Conservation (phyloP, 2,329 filamentous ascomycete species). For the Colletotrichum magnum region DNA sequence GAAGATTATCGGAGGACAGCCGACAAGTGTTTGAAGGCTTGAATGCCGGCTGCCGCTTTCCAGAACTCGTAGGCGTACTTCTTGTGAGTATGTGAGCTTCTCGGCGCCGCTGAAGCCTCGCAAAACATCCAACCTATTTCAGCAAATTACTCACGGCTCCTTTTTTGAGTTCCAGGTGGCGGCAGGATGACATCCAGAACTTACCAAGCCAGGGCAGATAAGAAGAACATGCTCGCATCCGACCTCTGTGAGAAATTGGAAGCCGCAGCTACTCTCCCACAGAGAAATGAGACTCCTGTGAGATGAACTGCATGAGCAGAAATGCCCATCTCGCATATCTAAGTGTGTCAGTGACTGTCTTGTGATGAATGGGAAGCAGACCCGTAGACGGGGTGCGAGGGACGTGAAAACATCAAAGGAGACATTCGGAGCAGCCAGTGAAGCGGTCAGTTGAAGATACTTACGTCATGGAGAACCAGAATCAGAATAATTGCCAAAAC, state of each 20-base stretch:
- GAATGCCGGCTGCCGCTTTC: constrained; percentile 42
- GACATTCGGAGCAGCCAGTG: background rate
- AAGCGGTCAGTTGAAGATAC: background rate
- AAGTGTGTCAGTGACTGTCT: background rate
- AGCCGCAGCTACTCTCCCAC: constrained; percentile 42
- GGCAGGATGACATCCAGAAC: background rate
- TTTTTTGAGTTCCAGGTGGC: background rate
- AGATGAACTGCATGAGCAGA: constrained; percentile 47
- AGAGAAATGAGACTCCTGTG: constrained; percentile 47
- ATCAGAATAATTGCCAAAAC: constrained; percentile 46
- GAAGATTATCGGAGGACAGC: constrained; percentile 47
- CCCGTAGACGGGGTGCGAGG: no score
- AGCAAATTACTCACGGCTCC: background rate
- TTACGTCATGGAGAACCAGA: constrained; percentile 47
- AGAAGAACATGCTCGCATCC: constrained; percentile 43
- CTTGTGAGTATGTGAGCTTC: constrained; percentile 46
- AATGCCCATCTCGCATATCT: constrained; percentile 48
- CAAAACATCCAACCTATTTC: constrained; percentile 47
- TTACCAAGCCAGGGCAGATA: constrained; percentile 47
- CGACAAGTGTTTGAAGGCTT: constrained; percentile 46
- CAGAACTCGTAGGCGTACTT: constrained; percentile 44
- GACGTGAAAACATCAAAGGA: no score
- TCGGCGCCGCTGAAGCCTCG: constrained; percentile 49
- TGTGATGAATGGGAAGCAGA: background rate
- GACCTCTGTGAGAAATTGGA: constrained; percentile 38